phyloP scores from a whole-genome alignment of 305 asterid genomes.

The Euphrasia arctica region DNA sequence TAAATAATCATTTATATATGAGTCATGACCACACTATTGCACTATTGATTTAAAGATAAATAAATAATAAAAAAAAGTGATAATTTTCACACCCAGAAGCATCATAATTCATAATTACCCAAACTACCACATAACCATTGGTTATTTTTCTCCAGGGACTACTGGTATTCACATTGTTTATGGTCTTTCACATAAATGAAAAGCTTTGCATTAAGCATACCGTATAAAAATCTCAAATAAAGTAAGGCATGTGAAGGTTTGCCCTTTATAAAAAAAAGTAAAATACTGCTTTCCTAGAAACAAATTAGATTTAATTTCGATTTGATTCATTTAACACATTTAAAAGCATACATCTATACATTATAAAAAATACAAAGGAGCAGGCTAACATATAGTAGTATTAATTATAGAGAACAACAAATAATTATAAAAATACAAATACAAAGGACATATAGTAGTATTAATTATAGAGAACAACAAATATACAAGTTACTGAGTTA shows the following conservation, averaged over 20 bases:
- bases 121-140: not conserved
- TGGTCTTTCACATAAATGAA: not conserved
- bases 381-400: slow-evolving; percentile 2
- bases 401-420: not conserved
- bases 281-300: slow-evolving; percentile 13
- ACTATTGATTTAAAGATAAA: not conserved
- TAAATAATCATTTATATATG: not conserved
- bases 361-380: slow-evolving; percentile 6
- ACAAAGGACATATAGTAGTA: no score
- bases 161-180: not conserved
- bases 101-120: not conserved
- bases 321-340: not conserved
- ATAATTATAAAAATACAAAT: no score
- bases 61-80: no score
- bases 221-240: not conserved
- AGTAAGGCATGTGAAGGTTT: slow-evolving; percentile 9
- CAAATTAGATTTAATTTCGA: not conserved
- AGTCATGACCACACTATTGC: not conserved
- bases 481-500: slow-evolving; percentile 13
- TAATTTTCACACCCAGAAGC: not conserved
- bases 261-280: not conserved
- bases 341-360: not conserved
- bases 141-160: slow-evolving; percentile 6
- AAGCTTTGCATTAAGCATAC: not conserved
- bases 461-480: slow-evolving; percentile 1